Base-by-base conservation (phyloP, 495 filamentous ascomycete genomes). In the Aspergillus homomorphus region DNA sequence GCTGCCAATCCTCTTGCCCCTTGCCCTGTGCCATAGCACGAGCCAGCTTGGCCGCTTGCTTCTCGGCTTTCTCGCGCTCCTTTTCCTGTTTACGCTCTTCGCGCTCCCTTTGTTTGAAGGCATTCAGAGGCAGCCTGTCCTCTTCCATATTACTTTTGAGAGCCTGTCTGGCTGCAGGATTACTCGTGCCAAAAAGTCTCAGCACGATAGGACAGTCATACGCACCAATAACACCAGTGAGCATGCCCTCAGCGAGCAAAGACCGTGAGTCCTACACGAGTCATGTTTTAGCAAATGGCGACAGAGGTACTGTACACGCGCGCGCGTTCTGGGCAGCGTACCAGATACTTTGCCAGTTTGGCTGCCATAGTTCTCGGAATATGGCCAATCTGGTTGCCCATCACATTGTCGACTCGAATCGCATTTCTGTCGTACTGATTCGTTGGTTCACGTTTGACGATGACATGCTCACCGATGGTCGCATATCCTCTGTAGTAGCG, bases 381-480 rank as follows among this genome's bases (percentile, higher is more conserved):
- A 69, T 96, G 90, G 3, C 92, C 92, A 57, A 96, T 88, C 63
- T 96, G 91, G 3, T 57, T 68, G 20, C 86, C 80, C 70, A 88
- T 82, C n/a, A 91, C 89, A 71, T 95, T 96, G 59, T 87, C 77
- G 2, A 94, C 82, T 6, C 84, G 83, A 51, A 96, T 89, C 2
- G 91, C 91, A 75, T 95, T 95, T 3, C 66, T 57, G 63, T 94
- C 90, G 63, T 89, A 92, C 54, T 74, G 62, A 60, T 97, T 97
- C 14, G 64, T 55, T 2, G 89, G 87, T 56, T 96, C 88, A 60
- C 92, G 76, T 28, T 69, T 73, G 52, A 89, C 66, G 24, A 90
- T 60, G 1, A 94, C 87, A 57, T 83, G 79, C 67, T 97, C 92
- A 15, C 89, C 88, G 4, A 78, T 51, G 4, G 82, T 89, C 3